Conservation (phyloP, 768 basidiomycete genomes). For the Cystoderma amianthinum region DNA sequence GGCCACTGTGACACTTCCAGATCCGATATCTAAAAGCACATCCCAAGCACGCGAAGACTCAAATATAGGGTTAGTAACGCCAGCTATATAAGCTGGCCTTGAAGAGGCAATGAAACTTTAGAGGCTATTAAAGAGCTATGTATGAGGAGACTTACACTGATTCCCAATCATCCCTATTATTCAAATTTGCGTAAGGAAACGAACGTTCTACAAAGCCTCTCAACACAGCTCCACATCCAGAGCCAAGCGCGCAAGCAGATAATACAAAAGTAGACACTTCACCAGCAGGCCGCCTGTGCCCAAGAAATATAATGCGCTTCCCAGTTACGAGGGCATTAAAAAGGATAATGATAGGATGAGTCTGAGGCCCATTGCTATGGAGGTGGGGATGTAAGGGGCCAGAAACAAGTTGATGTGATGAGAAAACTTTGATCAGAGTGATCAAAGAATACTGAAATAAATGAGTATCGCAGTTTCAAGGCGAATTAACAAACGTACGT, state of each 20-base stretch:
- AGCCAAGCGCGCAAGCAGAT: constrained; percentile 89
- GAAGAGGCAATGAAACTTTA: constrained; percentile 1
- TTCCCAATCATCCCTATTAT: constrained; percentile 85
- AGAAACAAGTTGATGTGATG: constrained; percentile 43
- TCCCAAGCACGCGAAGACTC: constrained; percentile 88
- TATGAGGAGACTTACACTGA: constrained; percentile 65
- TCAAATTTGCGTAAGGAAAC: constrained; percentile 93
- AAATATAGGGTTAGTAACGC: constrained; percentile 96
- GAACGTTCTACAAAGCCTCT: constrained; percentile 86
- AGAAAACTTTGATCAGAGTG: constrained; percentile 82
- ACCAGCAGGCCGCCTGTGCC: constrained; percentile 83
- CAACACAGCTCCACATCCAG: constrained; percentile 80
- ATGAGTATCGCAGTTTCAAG: constrained; percentile 1
- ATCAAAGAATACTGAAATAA: constrained; percentile 79
- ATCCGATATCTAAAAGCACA: constrained; percentile 85
- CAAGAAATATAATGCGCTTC: constrained; percentile 94
- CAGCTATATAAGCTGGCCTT: constrained; percentile 93
- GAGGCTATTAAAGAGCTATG: background rate
- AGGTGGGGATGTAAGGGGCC: constrained; percentile 88
- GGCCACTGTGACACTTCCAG: constrained; percentile 79
- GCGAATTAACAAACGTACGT: constrained; percentile 45
- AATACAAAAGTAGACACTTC: constrained; percentile 89
- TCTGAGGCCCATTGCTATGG: constrained; percentile 84
- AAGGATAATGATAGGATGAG: constrained; percentile 90
- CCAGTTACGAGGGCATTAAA: constrained; percentile 95